Base-by-base conservation (phyloP, 768 basidiomycete genomes). In the Boletus pseudopeckii region DNA sequence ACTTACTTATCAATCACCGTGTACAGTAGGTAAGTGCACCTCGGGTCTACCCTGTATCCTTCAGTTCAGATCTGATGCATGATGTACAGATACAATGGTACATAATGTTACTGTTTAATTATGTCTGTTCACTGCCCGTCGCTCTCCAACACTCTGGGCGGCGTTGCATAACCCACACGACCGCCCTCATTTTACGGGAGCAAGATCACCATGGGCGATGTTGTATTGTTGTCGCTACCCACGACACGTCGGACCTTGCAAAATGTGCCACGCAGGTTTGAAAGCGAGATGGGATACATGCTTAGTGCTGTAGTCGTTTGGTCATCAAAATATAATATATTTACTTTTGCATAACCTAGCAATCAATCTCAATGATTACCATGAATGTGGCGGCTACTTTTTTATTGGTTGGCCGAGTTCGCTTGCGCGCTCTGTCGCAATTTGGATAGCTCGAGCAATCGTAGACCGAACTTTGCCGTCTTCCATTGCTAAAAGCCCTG, bases 91-190 rank as follows among this genome's bases (percentile, higher is more conserved):
- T 50, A 54, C 3, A 52, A 15, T 42, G 64, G 52, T 52, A 52
- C 3, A 54, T n/a, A 42, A 26, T 36, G 2, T 50, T 46, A 3
- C 18, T 14, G 45, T 8, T 47, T 14, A 42, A 2, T 50, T 13
- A 6, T 48, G 4, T 24, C 20, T 51, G 28, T 51, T 60, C 22
- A 15, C 6, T 22, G 15, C 28, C 34, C 4, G 26, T 50, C 68
- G 93, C 92, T 96, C 91, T 81, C 81, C 81, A 81, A 95, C 93
- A 96, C 93, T 95, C 93, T 95, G 93, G 86, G 81, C 84, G 82
- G 80, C 86, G 86, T 84, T 63, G 60, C 55, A 70, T 54, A 62
- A 66, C 68, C 72, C 69, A 92, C 85, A 84, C 88, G 88, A 75
- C 75, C 80, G 85, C 86, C 83, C 91, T 93, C 88, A 95, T 96